Percentiles rank a stretch among this genome's conserved stretches.
Conservation (phyloP, 2,329 filamentous ascomycete genomes). For the Fusarium sp. region DNA sequence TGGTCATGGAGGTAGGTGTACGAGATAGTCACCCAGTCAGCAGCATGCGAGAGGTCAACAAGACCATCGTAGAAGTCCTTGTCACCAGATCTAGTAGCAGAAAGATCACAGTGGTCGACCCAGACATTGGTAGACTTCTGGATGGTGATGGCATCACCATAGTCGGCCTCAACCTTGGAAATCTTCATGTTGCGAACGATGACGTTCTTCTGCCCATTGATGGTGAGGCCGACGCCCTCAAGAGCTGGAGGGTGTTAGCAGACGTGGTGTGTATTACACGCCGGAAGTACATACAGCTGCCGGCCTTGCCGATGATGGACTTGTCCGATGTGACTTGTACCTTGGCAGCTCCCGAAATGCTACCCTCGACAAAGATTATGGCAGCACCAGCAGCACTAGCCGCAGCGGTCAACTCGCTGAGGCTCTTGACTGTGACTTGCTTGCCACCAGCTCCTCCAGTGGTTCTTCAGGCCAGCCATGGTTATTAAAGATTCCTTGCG, state of each 20-base stretch:
- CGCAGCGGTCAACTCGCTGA: slow-evolving; percentile 29
- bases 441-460: slow-evolving; percentile 30
- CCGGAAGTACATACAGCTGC: slow-evolving; percentile 29
- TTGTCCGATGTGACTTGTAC: slow-evolving; percentile 40
- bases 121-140: slow-evolving; percentile 61
- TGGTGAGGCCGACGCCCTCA: slow-evolving; percentile 34
- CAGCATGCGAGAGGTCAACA: slow-evolving; percentile 58
- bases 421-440: slow-evolving; percentile 30
- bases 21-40: slow-evolving; percentile 58
- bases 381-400: slow-evolving; percentile 20
- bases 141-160: slow-evolving; percentile 65
- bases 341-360: slow-evolving; percentile 40
- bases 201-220: slow-evolving; percentile 56
- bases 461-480: slow-evolving; percentile 5
- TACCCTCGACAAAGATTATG: slow-evolving; percentile 37
- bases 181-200: slow-evolving; percentile 69
- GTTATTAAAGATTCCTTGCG: neutral
- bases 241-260: slow-evolving; percentile 15
- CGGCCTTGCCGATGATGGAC: slow-evolving; percentile 37
- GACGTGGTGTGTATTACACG: neutral
- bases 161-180: slow-evolving; percentile 57
- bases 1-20: slow-evolving; percentile 59
- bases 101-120: slow-evolving; percentile 60
- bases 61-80: slow-evolving; percentile 60
- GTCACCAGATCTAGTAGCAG: slow-evolving; percentile 49